These are phyloP conservation scores for Hypoxylon lienhwacheense DNA, from an alignment of 495 filamentous ascomycete species.

Conservation along the genomic window DNA sequence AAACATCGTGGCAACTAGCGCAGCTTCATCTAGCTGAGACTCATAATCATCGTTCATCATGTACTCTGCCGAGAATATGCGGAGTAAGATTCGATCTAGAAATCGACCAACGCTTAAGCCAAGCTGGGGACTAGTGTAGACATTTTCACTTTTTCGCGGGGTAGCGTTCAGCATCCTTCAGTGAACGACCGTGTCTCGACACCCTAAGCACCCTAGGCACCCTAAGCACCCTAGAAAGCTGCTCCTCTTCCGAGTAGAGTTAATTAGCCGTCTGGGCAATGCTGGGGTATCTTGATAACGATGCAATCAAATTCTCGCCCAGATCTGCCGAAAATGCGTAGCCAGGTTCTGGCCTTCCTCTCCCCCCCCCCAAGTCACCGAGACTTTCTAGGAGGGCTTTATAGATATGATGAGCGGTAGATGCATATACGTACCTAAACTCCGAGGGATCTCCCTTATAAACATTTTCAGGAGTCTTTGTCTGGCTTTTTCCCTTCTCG, in stretches of 20 bases:
- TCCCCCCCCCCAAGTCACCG: constrained; percentile 18
- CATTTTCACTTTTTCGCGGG: constrained; percentile 32
- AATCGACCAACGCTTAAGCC: constrained; percentile 13
- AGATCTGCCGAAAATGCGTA: constrained; percentile 32
- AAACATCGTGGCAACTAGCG: constrained; percentile 6
- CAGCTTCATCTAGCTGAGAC: constrained; percentile 3
- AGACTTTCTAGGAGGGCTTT: constrained; percentile 2
- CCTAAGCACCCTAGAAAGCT: constrained; percentile 1
- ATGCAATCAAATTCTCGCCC: constrained; percentile 30
- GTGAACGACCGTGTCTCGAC: too few species aligned
- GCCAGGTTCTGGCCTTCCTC: constrained; percentile 18
- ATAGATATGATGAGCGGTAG: neutral
- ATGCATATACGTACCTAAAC: constrained; percentile 3
- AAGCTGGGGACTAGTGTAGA: constrained; percentile 15
- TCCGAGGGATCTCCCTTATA: constrained; percentile 6
- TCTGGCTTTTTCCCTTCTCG: neutral
- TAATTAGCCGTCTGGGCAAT: constrained; percentile 35
- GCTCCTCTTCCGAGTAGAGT: constrained; percentile 31
- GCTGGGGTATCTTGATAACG: constrained; percentile 29
- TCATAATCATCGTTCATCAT: neutral
- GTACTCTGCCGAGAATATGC: constrained; percentile 29
- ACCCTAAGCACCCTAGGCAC: constrained; percentile 4
- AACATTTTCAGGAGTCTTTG: constrained; percentile 8
- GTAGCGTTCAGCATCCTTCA: constrained; percentile 22
- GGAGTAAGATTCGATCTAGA: constrained; percentile 34